These are phyloP conservation scores for Lactarius psammicola DNA, from an alignment of 768 basidiomycete genomes.

Conservation along the genomic window DNA sequence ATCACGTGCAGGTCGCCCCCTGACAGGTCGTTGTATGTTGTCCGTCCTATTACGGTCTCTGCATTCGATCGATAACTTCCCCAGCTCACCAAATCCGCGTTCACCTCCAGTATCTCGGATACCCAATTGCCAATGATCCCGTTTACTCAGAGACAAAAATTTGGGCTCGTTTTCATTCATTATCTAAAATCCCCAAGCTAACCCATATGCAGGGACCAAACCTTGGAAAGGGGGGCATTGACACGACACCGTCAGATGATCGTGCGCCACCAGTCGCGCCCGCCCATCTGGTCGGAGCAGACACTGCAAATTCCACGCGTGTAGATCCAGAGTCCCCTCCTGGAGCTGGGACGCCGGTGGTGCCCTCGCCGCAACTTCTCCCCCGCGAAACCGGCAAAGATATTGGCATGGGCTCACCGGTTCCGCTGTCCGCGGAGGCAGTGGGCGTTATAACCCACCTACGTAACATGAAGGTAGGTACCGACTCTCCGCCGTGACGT, in stretches of 20 bases:
- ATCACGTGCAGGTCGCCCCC: constrained; percentile 61
- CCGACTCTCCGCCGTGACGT: constrained; percentile 1
- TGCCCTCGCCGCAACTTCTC: constrained; percentile 45
- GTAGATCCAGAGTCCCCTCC: neutral
- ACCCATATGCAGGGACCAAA: constrained; percentile 53
- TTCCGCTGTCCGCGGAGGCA: constrained; percentile 73
- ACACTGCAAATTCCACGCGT: constrained; percentile 26
- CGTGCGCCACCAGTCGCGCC: constrained; percentile 61
- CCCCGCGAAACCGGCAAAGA: constrained; percentile 86
- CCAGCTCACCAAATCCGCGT: constrained; percentile 96
- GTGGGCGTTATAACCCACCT: constrained; percentile 74
- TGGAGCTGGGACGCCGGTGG: neutral
- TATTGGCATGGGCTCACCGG: constrained; percentile 85
- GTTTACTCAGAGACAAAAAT: constrained; percentile 81
- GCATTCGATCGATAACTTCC: neutral
- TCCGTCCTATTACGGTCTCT: constrained; percentile 7
- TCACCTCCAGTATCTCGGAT: constrained; percentile 91
- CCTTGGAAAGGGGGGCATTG: constrained; percentile 78
- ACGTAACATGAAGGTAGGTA: constrained; percentile 74
- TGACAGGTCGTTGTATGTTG: constrained; percentile 87
- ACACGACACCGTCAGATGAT: constrained; percentile 64
- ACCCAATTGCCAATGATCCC: constrained; percentile 94
- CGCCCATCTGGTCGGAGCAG: constrained; percentile 37
- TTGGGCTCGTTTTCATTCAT: constrained; percentile 52
- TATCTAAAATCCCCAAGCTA: neutral